Percentiles rank a stretch among this genome's conserved stretches.
These are phyloP conservation scores for Stephania cephalantha DNA, from an alignment of 164 flowering plant genomes.

Conservation along the genomic window DNA sequence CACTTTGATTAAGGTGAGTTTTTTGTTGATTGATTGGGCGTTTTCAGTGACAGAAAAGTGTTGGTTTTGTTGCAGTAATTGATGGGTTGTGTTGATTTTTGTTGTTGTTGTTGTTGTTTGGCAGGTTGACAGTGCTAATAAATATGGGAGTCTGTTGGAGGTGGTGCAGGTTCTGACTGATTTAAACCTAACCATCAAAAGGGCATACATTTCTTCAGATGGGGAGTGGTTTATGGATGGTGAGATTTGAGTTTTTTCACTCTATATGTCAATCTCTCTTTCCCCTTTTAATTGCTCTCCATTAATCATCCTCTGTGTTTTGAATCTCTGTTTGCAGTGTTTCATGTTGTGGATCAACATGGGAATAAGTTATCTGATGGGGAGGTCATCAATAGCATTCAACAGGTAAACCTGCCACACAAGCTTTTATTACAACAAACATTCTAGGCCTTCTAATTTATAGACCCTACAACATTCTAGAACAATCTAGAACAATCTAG, in stretches of 20 bases:
- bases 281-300: background rate
- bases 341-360: conserved; percentile 72
- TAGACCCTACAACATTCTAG: background rate
- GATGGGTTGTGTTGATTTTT: background rate
- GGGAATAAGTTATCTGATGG: conserved; percentile 71
- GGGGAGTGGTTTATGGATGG: conserved; percentile 92
- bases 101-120: conserved; percentile 2
- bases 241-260: conserved; percentile 14
- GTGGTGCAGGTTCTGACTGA: conserved; percentile 70
- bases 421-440: background rate
- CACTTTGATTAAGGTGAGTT: conserved; percentile 69
- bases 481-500: background rate
- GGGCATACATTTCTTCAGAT: conserved; percentile 75
- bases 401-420: conserved; percentile 42
- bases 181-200: conserved; percentile 50
- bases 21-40: background rate
- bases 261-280: background rate
- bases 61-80: background rate
- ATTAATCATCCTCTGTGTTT: background rate
- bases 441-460: background rate
- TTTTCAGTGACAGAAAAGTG: background rate
- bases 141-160: conserved; percentile 57
- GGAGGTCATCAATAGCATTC: conserved; percentile 54
- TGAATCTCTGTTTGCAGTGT: conserved; percentile 38
- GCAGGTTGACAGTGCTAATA: conserved; percentile 87